Evolutionary conservation across 331 rosid genomes (phyloP), one percentile per base, ranked within the genome.

Genomic region (Prunus yedoensis): DNA sequence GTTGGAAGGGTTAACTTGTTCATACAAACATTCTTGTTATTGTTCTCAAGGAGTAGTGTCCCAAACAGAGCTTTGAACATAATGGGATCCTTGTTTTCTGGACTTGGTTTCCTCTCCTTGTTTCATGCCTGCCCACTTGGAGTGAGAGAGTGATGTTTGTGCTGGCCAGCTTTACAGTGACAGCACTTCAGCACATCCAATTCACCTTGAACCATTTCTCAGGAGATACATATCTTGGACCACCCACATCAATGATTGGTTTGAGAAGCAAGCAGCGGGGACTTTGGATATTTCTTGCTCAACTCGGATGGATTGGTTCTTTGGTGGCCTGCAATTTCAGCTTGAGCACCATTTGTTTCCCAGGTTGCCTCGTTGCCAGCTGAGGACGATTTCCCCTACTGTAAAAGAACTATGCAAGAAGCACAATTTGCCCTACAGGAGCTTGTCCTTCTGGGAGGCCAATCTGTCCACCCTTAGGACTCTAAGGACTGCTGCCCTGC

Each of bases 141-240:
- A 20, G 83, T 0, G 97, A 92, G 70, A 87, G 96, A 79, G 3
- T 85, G 1, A 77, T 88, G 90, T 92, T 88, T 84, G 91, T 87
- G 46, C 43, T 92, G 1, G 83, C 83, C 2, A 85, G 91, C 70
- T 90, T 92, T 14, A 81, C 78, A 2, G 97, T 83, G 14, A 85
- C 89, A 35, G 66, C 97, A 0, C 66, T 92, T n/a, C n/a, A n/a
- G n/a, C n/a, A n/a, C n/a, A n/a, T n/a, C n/a, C n/a, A n/a, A n/a
- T n/a, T n/a, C n/a, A 78, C 85, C 21, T 70, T 92, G 83, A 92
- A 92, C 74, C 96, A 92, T 78, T 92, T 92, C 77, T 87, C 97
- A 2, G 97, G 93, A 5, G 78, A 92, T 73, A 91, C 88, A 8
- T 92, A 92, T 62, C 57, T 81, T 15, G 97, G 97, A 0, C 80